Evolutionary conservation across 139 green algal genomes (phyloP).

Genomic region (Dunaliella sp.): DNA sequence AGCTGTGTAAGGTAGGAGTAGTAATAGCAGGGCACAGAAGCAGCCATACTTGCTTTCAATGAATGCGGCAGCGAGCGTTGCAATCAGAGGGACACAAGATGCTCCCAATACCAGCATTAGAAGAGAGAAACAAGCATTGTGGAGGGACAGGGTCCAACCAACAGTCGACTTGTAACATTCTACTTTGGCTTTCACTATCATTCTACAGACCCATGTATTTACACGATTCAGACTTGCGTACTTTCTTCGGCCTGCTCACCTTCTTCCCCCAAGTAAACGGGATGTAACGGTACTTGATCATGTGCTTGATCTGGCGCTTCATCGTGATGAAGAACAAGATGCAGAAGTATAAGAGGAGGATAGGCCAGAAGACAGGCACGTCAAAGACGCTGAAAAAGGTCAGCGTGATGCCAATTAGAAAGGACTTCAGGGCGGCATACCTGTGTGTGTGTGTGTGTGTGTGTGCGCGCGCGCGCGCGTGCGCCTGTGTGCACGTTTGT

Average conservation of each 20-base stretch:
- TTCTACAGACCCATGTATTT: not conserved
- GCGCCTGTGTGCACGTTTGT: not conserved
- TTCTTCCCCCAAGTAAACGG: slow-evolving; percentile 48
- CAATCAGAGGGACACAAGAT: not conserved
- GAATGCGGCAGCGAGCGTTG: too few relatives aligned
- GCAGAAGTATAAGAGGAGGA: slow-evolving; percentile 94
- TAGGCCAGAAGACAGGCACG: slow-evolving; percentile 99
- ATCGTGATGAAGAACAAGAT: slow-evolving; percentile 97
- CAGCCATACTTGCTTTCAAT: too few relatives aligned
- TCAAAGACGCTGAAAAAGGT: slow-evolving; percentile 96
- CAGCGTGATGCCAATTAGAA: slow-evolving; percentile 80
- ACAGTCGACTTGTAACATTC: not conserved
- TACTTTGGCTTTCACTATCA: not conserved
- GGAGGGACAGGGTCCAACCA: not conserved
- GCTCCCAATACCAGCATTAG: not conserved
- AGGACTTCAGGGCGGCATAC: slow-evolving; percentile 75
- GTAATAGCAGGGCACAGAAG: too few relatives aligned
- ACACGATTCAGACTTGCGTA: not conserved
- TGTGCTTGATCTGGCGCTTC: slow-evolving; percentile 98
- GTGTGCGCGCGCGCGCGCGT: not conserved
- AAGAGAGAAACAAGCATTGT: not conserved
- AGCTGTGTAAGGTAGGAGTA: too few relatives aligned
- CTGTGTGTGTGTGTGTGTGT: slow-evolving; percentile 36
- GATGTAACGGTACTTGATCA: slow-evolving; percentile 72
- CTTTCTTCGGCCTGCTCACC: slow-evolving; percentile 15